Percentiles rank a stretch among this genome's conserved stretches.
These are phyloP conservation scores for Pythium sp. DNA, from an alignment of 352 stramenopile genomes.

Conservation along the genomic window DNA sequence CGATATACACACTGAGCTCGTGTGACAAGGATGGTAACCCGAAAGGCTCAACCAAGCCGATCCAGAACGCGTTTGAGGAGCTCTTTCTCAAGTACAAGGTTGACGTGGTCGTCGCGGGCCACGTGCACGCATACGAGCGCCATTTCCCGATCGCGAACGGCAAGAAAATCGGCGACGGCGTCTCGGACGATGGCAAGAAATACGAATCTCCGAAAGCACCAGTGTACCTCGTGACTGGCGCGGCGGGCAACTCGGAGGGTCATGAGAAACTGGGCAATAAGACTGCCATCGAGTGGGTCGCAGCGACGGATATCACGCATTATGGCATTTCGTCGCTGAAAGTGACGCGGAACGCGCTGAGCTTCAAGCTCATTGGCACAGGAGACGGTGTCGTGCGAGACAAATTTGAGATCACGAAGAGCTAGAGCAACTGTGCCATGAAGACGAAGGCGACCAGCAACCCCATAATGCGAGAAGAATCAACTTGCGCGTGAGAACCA, in stretches of 20 bases:
- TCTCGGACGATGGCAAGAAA: conserved; percentile 43
- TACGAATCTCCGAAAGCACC: conserved; percentile 62
- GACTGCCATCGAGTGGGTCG: conserved; percentile 39
- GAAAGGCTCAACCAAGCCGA: conserved; percentile 14
- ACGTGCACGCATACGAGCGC: conserved; percentile 86
- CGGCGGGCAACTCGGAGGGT: conserved; percentile 57
- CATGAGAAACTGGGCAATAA: conserved; percentile 17
- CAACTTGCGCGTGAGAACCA: neutral
- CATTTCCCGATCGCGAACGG: conserved; percentile 52
- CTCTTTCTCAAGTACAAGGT: conserved; percentile 87
- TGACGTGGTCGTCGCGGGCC: conserved; percentile 80
- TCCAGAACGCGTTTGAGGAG: conserved; percentile 76
- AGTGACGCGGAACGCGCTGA: conserved; percentile 12
- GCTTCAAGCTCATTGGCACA: conserved; percentile 3
- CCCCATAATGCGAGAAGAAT: neutral
- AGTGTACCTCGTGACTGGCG: conserved; percentile 66
- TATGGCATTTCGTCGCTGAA: conserved; percentile 45
- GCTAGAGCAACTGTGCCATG: neutral
- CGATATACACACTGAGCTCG: conserved; percentile 30
- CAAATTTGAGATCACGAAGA: conserved; percentile 5
- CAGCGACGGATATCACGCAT: conserved; percentile 33
- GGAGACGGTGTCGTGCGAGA: neutral
- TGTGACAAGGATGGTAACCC: conserved; percentile 20
- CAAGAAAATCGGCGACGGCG: conserved; percentile 38
- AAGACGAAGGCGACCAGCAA: neutral